Base-by-base conservation (phyloP, 352 stramenopile genomes). In the Pythium guiyangense region DNA sequence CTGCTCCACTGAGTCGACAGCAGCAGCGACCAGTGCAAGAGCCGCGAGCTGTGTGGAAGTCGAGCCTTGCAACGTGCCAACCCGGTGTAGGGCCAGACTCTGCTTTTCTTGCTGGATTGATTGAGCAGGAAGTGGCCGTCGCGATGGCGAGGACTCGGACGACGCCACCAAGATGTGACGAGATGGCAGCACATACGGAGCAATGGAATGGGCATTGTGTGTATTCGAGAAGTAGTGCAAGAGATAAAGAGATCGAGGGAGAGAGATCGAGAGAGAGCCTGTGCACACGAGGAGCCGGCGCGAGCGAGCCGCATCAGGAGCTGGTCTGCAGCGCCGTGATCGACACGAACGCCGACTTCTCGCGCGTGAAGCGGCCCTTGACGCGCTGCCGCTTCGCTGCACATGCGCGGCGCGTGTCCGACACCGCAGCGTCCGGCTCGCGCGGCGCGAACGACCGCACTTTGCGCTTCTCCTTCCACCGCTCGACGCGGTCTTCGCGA, bases 341-440 rank as follows among this genome's bases (percentile, higher is more conserved):
- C 39, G 78, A 77, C 39, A 89, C 70, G 54, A 89, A 89, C 6
- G 64, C 54, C 50, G 69, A 63, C 49, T 83, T 71, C 54, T 86
- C 74, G 18, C 63, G 61, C 48, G 73, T 66, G 52, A 88, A 88
- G 54, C 78, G 78, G 52, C 78, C 78, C 34, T 84, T 88, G 29
- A 88, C 78, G 40, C 75, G 75, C 40, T 83, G 73, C 11, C 78
- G 73, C 64, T 86, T 89, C 43, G 78, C 67, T 11, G 76, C 76
- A n/a, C 72, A 80, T 14, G 74, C 72, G 3, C 78, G 78, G 35
- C 78, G 71, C 20, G 67, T 79, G 57, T 81, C 66, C 18, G 73
- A 85, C 27, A 88, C 63, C 6, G 39, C 62, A 35, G 65, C 49
- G 45, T 84, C 64, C 0, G 60, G 47, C 20, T 52, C 12, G 27